These are phyloP conservation scores for carrot (Daucus carota) DNA, from an alignment of 129 eudicot genomes.

Conservation along the genomic window DNA sequence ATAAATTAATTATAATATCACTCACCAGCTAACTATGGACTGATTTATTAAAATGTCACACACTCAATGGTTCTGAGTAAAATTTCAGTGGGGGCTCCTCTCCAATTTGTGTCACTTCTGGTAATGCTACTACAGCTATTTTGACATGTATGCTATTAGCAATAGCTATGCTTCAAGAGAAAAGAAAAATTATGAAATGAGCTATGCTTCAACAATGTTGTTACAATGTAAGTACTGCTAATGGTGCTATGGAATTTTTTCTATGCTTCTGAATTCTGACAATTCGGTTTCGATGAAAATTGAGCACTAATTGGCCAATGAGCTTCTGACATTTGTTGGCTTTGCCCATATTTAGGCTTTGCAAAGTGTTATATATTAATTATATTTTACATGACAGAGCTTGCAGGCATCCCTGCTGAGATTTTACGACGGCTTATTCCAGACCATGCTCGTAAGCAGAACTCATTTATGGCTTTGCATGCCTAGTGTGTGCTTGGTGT, in stretches of 20 bases:
- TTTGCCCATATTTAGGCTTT: not conserved
- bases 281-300: not conserved
- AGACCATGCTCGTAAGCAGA: conserved; percentile 94
- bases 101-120: not conserved
- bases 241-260: too few relatives aligned
- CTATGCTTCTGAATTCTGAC: not conserved
- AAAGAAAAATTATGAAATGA: too few relatives aligned
- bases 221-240: not conserved
- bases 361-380: not conserved
- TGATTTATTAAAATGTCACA: not conserved
- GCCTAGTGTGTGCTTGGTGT: conserved; percentile 30
- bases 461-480: conserved; percentile 88
- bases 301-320: too few relatives aligned
- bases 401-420: conserved; percentile 69
- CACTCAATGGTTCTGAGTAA: not conserved
- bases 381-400: conserved; percentile 42
- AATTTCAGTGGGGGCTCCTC: not conserved
- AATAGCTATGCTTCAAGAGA: not conserved
- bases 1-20: too few relatives aligned
- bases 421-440: conserved; percentile 78
- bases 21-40: not conserved
- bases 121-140: not conserved
- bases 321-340: not conserved
- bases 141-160: not conserved
- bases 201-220: not conserved